These are phyloP conservation scores for Hanseniaspora gamundiae DNA, from an alignment of 1,139 yeast genomes.

Conservation along the genomic window DNA sequence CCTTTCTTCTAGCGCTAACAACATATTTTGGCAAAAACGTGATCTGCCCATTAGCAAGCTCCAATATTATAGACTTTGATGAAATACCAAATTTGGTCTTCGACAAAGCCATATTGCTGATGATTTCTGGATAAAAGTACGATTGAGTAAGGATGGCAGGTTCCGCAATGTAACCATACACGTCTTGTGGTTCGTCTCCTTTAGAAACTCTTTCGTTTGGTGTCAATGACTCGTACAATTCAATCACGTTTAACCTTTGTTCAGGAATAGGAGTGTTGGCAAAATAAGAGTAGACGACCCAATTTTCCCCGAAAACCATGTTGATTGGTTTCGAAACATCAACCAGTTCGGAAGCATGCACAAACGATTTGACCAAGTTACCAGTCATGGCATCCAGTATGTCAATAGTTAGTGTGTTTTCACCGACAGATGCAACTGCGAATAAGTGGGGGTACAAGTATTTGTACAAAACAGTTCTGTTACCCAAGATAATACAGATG, in stretches of 20 bases:
- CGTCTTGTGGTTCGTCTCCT: slow-evolving; percentile 18
- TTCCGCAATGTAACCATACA: slow-evolving; percentile 26
- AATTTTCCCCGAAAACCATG: slow-evolving; percentile 67
- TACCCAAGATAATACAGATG: slow-evolving; percentile 59
- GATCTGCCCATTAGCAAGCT: slow-evolving; percentile 52
- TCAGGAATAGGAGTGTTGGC: slow-evolving; percentile 35
- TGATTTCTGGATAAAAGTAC: slow-evolving; percentile 47
- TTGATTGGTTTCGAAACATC: slow-evolving; percentile 33
- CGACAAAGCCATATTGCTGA: slow-evolving; percentile 42
- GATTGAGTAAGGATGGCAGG: slow-evolving; percentile 44
- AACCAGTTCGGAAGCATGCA: slow-evolving; percentile 28
- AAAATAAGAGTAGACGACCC: slow-evolving; percentile 63
- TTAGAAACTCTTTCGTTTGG: slow-evolving; percentile 33
- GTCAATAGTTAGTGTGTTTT: slow-evolving; percentile 31
- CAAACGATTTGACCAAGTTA: slow-evolving; percentile 37
- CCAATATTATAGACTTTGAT: slow-evolving; percentile 49
- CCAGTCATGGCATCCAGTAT: slow-evolving; percentile 66
- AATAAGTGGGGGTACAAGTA: slow-evolving; percentile 64
- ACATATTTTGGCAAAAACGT: slow-evolving; percentile 54
- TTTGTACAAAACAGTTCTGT: slow-evolving; percentile 71
- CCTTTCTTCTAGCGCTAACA: slow-evolving; percentile 49
- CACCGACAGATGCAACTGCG: slow-evolving; percentile 39
- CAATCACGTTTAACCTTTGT: slow-evolving; percentile 56
- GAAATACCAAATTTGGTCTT: slow-evolving; percentile 67
- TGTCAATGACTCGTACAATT: slow-evolving; percentile 53